Evolutionary conservation across 78 protist genomes (phyloP).

Genomic region (Tieghemostelium lacteum): DNA sequence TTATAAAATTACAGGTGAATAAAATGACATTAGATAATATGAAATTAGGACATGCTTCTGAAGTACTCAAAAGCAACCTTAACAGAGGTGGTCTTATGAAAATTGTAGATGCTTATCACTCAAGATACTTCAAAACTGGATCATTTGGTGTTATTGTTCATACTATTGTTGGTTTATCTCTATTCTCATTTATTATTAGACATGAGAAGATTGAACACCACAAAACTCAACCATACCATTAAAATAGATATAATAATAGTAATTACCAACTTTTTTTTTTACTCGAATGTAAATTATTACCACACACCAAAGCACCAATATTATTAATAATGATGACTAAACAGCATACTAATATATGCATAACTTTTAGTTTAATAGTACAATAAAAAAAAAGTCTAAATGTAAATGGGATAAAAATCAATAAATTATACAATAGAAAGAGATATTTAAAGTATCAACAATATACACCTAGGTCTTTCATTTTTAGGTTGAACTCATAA

Average conservation of each 20-base stretch:
- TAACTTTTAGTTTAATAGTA: neutral
- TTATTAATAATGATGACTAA: neutral
- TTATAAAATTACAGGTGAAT: neutral
- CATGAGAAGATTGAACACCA: constrained; percentile 41
- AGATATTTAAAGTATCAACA: no score
- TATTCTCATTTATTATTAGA: constrained; percentile 26
- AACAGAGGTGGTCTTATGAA: constrained; percentile 17
- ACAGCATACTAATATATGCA: neutral
- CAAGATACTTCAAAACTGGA: constrained; percentile 5
- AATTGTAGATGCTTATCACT: constrained; percentile 19
- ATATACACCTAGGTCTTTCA: no score
- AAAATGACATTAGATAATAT: neutral
- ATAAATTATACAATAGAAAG: no score
- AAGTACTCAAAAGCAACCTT: neutral
- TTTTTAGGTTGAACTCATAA: no score
- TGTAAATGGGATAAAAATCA: no score
- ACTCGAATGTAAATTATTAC: no score
- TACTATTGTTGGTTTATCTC: constrained; percentile 29
- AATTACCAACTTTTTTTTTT: no score
- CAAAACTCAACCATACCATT: constrained; percentile 66
- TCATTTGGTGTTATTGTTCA: constrained; percentile 17
- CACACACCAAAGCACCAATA: no score
- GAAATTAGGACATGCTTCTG: constrained; percentile 10
- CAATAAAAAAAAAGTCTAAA: no score
- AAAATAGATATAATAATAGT: no score